Evolutionary conservation across 805 yeast genomes (phyloP).

Genomic region (Metschnikowia cubensis): DNA sequence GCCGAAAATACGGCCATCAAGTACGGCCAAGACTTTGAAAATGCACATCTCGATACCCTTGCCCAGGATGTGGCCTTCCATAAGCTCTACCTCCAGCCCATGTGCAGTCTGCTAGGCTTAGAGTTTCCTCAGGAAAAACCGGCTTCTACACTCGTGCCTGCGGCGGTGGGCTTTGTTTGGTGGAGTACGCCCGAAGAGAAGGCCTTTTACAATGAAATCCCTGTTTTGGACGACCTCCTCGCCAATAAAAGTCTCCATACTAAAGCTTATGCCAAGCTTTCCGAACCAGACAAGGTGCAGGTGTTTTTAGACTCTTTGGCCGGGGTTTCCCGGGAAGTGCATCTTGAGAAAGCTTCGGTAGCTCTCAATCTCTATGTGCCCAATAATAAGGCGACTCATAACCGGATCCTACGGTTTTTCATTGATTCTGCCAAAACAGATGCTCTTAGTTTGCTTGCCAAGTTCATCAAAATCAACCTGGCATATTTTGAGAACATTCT

Average conservation of each 20-base stretch:
- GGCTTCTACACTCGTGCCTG: conserved; percentile 6
- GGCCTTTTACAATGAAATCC: conserved; percentile 58
- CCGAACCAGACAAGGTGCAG: conserved; percentile 38
- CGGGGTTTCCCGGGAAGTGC: conserved; percentile 41
- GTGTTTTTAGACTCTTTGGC: conserved; percentile 43
- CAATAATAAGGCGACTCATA: conserved; percentile 69
- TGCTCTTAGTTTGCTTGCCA: conserved; percentile 49
- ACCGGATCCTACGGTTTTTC: conserved; percentile 55
- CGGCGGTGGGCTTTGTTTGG: conserved; percentile 11
- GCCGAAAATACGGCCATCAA: background rate
- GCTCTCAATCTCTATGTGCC: conserved; percentile 49
- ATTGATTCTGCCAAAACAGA: conserved; percentile 42
- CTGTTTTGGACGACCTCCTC: conserved; percentile 35
- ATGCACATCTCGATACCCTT: conserved; percentile 6
- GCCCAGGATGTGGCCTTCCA: conserved; percentile 3
- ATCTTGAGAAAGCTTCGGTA: conserved; percentile 45
- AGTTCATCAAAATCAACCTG: conserved; percentile 65
- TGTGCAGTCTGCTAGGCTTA: conserved; percentile 11
- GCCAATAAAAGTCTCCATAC: conserved; percentile 14
- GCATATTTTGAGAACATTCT: conserved; percentile 46
- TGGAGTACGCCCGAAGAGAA: conserved; percentile 71
- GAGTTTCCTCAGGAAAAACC: conserved; percentile 19
- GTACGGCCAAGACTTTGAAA: background rate
- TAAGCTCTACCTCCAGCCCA: conserved; percentile 4
- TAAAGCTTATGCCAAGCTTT: conserved; percentile 10